A percentile compares a stretch with the other conserved stretches of the same genome.
Conservation (phyloP, 805 yeast genomes). For the Pichia occidentalis region DNA sequence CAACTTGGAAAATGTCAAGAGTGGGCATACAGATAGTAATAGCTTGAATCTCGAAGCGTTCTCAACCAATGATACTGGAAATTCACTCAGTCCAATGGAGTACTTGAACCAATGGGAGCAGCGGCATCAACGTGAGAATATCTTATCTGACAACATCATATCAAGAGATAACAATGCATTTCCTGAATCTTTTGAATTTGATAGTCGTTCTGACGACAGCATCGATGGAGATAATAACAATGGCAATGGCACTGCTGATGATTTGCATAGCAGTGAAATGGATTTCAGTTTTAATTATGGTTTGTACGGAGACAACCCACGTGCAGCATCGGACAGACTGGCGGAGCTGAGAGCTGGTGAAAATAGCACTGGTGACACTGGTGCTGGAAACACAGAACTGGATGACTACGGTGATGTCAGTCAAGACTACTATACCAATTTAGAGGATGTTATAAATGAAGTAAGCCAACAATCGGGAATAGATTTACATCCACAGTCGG, state of each 20-base stretch:
- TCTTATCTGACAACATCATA: conserved; percentile 27
- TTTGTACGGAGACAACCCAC: conserved; percentile 9
- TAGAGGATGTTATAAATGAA: conserved; percentile 1
- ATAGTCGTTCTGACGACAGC: conserved; percentile 22
- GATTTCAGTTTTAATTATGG: conserved; percentile 6
- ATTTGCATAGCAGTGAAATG: conserved; percentile 3
- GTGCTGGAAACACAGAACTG: conserved; percentile 8
- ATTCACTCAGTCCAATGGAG: conserved; percentile 4
- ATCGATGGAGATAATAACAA: not conserved
- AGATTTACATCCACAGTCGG: not conserved
- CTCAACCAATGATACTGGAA: not conserved
- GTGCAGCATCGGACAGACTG: too few species aligned
- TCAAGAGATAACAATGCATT: conserved; percentile 32
- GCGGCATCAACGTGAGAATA: conserved; percentile 3
- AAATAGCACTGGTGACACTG: not conserved
- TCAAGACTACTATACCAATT: conserved; percentile 3
- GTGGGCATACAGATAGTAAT: not conserved
- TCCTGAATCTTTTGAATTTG: conserved; percentile 33
- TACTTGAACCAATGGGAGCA: conserved; percentile 10
- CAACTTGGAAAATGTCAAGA: too few species aligned
- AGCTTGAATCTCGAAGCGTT: not conserved
- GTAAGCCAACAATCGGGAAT: conserved; percentile 6
- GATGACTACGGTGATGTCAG: conserved; percentile 4
- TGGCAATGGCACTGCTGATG: not conserved
- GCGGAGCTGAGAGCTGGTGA: too few species aligned